These are phyloP conservation scores for Jimgerdemannia flammicorona DNA, from an alignment of 192 early-diverging fungal species.

Conservation along the genomic window DNA sequence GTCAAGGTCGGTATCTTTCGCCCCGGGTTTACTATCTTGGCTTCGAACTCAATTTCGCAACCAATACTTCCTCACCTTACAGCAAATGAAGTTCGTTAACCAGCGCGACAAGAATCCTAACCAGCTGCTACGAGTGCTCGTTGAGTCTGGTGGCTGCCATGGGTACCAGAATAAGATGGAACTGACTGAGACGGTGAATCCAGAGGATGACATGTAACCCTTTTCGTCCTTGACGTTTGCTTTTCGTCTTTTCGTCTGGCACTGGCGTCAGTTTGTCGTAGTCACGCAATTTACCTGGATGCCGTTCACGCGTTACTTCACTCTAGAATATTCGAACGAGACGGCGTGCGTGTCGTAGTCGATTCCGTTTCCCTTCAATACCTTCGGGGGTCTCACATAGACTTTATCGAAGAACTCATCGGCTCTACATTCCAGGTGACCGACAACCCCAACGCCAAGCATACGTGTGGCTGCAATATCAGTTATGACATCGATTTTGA, in stretches of 20 bases:
- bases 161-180: conserved; percentile 84
- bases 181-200: conserved; percentile 55
- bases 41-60: neutral
- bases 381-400: conserved; percentile 70
- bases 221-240: neutral
- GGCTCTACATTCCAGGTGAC: conserved; percentile 75
- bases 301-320: neutral
- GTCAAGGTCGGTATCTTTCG: neutral
- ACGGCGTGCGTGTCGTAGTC: conserved; percentile 67
- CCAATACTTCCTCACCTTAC: neutral
- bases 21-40: neutral
- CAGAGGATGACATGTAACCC: conserved; percentile 63
- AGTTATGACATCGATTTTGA: conserved; percentile 37
- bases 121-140: conserved; percentile 61
- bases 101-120: conserved; percentile 39
- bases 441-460: conserved; percentile 68
- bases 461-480: conserved; percentile 41
- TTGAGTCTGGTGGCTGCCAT: conserved; percentile 86
- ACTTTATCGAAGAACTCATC: conserved; percentile 78
- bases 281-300: too few relatives aligned
- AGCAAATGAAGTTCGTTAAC: conserved; percentile 53
- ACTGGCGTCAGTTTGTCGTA: too few relatives aligned
- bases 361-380: conserved; percentile 71
- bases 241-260: neutral
- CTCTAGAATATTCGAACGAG: conserved; percentile 59